Conservation (phyloP, 345 rosid genomes). For the Ricinus communis region DNA sequence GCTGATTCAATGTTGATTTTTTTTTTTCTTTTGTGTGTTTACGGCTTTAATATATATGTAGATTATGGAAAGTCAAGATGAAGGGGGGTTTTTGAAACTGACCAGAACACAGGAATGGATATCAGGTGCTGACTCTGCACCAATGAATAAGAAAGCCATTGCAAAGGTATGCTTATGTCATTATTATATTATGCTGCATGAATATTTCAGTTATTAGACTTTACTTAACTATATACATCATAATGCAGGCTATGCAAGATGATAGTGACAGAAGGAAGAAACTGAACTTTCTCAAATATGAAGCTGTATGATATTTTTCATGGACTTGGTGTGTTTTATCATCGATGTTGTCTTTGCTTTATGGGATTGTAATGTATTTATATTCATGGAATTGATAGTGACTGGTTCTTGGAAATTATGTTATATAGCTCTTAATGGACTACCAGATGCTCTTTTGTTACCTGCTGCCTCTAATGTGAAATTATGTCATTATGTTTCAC, state of each 20-base stretch:
- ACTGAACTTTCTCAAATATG: conserved; percentile 80
- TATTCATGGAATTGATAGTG: not conserved
- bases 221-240: conserved; percentile 23
- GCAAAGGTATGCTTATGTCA: conserved; percentile 52
- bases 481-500: not conserved
- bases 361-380: not conserved
- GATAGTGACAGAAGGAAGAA: conserved; percentile 83
- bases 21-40: not conserved
- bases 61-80: conserved; percentile 37
- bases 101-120: conserved; percentile 73
- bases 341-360: not conserved
- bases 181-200: not conserved
- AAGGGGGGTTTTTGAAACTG: conserved; percentile 75
- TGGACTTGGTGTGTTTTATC: conserved; percentile 22
- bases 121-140: conserved; percentile 62
- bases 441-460: not conserved
- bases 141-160: conserved; percentile 62
- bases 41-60: conserved; percentile 24
- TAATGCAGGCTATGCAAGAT: conserved; percentile 59
- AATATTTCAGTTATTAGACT: not conserved
- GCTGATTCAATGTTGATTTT: not conserved
- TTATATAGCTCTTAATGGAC: too few species aligned
- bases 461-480: not conserved
- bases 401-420: not conserved
- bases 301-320: conserved; percentile 71